Evolutionary conservation across 257 asterid genomes (phyloP).

Genomic region (Linaria vulgaris): DNA sequence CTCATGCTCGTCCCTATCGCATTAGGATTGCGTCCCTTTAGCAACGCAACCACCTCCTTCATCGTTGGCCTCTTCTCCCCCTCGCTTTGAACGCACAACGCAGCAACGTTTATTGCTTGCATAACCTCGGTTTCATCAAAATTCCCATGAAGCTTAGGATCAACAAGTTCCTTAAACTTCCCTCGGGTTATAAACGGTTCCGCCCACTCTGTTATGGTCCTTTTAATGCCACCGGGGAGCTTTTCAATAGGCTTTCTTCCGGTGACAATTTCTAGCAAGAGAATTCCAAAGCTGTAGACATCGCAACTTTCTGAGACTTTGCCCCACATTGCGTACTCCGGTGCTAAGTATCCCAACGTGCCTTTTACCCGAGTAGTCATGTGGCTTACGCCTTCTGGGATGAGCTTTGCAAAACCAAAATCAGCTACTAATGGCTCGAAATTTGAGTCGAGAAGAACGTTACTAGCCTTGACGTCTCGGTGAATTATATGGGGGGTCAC

Average conservation of each 20-base stretch:
- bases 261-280: slow-evolving; percentile 57
- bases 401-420: slow-evolving; percentile 81
- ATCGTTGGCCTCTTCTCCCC: slow-evolving; percentile 72
- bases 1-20: slow-evolving; percentile 26
- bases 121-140: slow-evolving; percentile 56
- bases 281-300: slow-evolving; percentile 76
- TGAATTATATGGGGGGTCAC: slow-evolving; percentile 82
- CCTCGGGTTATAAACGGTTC: slow-evolving; percentile 59
- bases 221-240: slow-evolving; percentile 70
- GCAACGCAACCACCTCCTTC: slow-evolving; percentile 62
- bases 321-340: slow-evolving; percentile 94
- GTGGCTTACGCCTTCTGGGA: slow-evolving; percentile 92
- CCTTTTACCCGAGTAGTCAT: slow-evolving; percentile 90
- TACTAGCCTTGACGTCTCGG: slow-evolving; percentile 83
- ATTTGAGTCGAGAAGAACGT: slow-evolving; percentile 67
- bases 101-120: slow-evolving; percentile 52
- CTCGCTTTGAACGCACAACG: slow-evolving; percentile 71
- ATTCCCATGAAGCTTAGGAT: slow-evolving; percentile 59
- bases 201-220: slow-evolving; percentile 87
- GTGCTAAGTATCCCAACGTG: slow-evolving; percentile 78
- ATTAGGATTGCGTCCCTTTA: slow-evolving; percentile 40
- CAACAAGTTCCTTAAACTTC: slow-evolving; percentile 57
- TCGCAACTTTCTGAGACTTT: slow-evolving; percentile 85
- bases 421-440: slow-evolving; percentile 78
- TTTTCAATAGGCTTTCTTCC: slow-evolving; percentile 80